A percentile compares a stretch with the other conserved stretches of the same genome.
phyloP scores from a whole-genome alignment of 2,329 filamentous ascomycete species.

The Xylaria sp. region DNA sequence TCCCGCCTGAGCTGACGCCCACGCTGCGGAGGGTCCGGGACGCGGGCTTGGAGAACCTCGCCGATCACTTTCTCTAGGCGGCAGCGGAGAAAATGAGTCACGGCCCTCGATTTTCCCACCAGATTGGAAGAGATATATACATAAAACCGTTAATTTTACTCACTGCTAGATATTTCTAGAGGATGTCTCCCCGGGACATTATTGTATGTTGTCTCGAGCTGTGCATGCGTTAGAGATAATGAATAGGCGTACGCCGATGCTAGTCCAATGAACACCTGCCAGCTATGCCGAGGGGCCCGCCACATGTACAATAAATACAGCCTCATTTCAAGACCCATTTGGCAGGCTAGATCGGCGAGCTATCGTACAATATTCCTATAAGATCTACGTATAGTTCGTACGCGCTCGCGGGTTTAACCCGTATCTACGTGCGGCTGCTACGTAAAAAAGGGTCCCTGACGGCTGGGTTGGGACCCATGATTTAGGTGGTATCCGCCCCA shows the following conservation, averaged over 20 bases:
- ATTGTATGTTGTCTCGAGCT: background rate
- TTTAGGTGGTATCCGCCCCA: background rate
- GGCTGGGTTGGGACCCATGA: background rate
- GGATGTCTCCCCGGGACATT: background rate
- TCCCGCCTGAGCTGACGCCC: constrained; percentile 42
- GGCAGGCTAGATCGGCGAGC: background rate
- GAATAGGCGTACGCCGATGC: background rate
- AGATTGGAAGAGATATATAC: background rate
- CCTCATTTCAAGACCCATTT: background rate
- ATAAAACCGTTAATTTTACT: too few relatives aligned
- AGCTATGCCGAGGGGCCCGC: background rate
- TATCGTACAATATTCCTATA: background rate
- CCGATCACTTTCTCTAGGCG: constrained; percentile 13
- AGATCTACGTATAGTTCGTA: background rate
- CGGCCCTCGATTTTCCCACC: constrained; percentile 6
- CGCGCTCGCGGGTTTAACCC: too few relatives aligned
- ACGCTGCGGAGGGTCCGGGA: constrained; percentile 40
- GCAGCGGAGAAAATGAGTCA: too few relatives aligned
- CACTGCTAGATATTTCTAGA: too few relatives aligned
- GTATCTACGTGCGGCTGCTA: too few relatives aligned
- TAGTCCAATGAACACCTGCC: background rate
- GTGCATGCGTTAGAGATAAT: background rate
- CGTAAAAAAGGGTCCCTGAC: too few relatives aligned
- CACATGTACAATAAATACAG: background rate
- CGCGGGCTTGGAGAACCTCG: constrained; percentile 42